These are phyloP conservation scores for Blepharisma japonicum DNA, from an alignment of 73 alveolate species.

Conservation along the genomic window DNA sequence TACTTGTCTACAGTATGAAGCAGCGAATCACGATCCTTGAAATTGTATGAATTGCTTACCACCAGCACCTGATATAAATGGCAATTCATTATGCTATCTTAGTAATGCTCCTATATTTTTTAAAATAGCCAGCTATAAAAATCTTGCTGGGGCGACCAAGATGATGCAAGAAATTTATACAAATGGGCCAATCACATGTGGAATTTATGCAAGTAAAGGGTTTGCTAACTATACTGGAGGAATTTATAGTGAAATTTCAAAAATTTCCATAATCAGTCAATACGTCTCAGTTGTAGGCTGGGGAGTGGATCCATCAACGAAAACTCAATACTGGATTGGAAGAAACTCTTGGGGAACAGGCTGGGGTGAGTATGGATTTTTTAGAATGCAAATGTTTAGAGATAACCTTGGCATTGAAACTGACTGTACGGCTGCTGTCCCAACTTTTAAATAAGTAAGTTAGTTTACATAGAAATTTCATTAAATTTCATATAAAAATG, in stretches of 20 bases:
- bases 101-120: constrained; percentile 46
- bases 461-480: too few species aligned
- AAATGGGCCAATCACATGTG: constrained; percentile 76
- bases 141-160: constrained; percentile 57
- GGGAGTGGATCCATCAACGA: constrained; percentile 83
- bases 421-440: constrained; percentile 61
- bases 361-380: constrained; percentile 94
- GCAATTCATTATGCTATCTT: constrained; percentile 47
- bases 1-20: constrained; percentile 63
- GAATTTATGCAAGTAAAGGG: constrained; percentile 49
- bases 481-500: too few species aligned
- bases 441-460: constrained; percentile 13
- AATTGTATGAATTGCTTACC: constrained; percentile 31
- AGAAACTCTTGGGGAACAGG: constrained; percentile 89
- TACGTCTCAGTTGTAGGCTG: constrained; percentile 73
- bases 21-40: constrained; percentile 38
- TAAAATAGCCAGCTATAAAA: constrained; percentile 46
- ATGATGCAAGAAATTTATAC: constrained; percentile 74
- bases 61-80: neutral
- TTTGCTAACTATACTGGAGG: constrained; percentile 80
- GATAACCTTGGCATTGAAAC: constrained; percentile 60
- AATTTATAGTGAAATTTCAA: constrained; percentile 56
- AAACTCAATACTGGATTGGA: constrained; percentile 75
- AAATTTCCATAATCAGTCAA: constrained; percentile 50
- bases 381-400: constrained; percentile 73